A percentile compares a stretch with the other conserved stretches of the same genome.
Conservation (phyloP, 2,329 filamentous ascomycete genomes). For the Alternaria brassicicola region DNA sequence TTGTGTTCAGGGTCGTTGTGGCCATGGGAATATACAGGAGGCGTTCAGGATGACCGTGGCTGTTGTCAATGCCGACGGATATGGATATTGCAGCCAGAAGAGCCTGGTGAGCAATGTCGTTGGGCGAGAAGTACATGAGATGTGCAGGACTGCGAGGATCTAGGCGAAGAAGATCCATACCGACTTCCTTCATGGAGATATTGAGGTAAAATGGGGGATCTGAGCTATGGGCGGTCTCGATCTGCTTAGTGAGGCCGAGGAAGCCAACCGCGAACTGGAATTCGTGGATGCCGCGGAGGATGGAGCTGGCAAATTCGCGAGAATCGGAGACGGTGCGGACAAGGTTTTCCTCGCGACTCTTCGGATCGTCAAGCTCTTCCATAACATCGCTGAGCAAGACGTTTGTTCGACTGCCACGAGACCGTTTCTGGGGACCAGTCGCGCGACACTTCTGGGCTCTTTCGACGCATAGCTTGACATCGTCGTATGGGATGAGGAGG, state of each 20-base stretch:
- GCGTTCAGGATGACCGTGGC: conserved; percentile 82
- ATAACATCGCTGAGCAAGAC: conserved; percentile 75
- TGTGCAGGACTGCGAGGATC: conserved; percentile 93
- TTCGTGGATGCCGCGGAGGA: conserved; percentile 91
- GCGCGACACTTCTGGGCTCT: conserved; percentile 58
- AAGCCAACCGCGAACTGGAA: conserved; percentile 95
- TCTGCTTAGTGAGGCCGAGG: conserved; percentile 81
- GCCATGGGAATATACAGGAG: conserved; percentile 96
- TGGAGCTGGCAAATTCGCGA: conserved; percentile 87
- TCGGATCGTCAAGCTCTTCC: conserved; percentile 72
- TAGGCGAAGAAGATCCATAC: conserved; percentile 87
- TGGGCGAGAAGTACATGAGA: conserved; percentile 95
- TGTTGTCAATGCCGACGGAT: conserved; percentile 88
- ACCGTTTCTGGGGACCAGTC: conserved; percentile 15
- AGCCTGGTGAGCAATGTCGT: conserved; percentile 93
- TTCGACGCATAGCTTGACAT: conserved; percentile 69
- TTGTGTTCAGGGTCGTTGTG: conserved; percentile 92
- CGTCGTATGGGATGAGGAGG: conserved; percentile 88
- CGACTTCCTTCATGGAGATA: conserved; percentile 93
- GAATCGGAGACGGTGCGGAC: conserved; percentile 88
- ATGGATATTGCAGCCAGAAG: conserved; percentile 90
- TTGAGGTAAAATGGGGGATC: conserved; percentile 80
- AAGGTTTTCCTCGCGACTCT: conserved; percentile 70
- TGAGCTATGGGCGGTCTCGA: conserved; percentile 70
- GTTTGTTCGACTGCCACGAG: conserved; percentile 53